A percentile compares a stretch with the other conserved stretches of the same genome.
phyloP scores from a whole-genome alignment of 2,329 filamentous ascomycete genomes.

The Aspergillus ochraceoroseus region DNA sequence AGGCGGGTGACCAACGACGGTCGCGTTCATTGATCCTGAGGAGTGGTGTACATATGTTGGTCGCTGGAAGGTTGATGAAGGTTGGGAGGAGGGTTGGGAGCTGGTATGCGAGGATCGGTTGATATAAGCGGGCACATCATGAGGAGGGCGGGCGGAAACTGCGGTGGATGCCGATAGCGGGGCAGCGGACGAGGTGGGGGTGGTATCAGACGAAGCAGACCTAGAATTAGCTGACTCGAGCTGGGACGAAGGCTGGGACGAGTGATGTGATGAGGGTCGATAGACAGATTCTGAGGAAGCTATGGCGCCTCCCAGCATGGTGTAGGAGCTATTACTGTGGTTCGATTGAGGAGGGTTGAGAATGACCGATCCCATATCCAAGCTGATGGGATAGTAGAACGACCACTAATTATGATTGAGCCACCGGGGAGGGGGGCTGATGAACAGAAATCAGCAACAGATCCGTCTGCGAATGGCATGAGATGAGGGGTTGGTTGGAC shows the following conservation, averaged over 20 bases:
- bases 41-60: constrained; percentile 21
- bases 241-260: constrained; percentile 24
- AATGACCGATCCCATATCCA: constrained; percentile 58
- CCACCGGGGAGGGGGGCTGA: constrained; percentile 8
- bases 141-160: constrained; percentile 32
- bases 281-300: constrained; percentile 39
- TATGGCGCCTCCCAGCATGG: constrained; percentile 55
- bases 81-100: constrained; percentile 24
- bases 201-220: constrained; percentile 31
- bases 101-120: constrained; percentile 26
- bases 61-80: constrained; percentile 23
- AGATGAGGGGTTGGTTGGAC: constrained; percentile 8
- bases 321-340: constrained; percentile 64
- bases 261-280: constrained; percentile 28
- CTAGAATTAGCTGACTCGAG: constrained; percentile 28
- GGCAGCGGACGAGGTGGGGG: constrained; percentile 37
- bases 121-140: constrained; percentile 38
- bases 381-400: constrained; percentile 5
- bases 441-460: constrained; percentile 17
- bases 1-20: constrained; percentile 35
- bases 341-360: constrained; percentile 68
- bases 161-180: constrained; percentile 33
- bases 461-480: constrained; percentile 3
- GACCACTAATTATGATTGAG: constrained; percentile 10
- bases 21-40: constrained; percentile 48